These are phyloP conservation scores for Nasturtium officinale DNA, from an alignment of 345 rosid genomes.

Conservation along the genomic window DNA sequence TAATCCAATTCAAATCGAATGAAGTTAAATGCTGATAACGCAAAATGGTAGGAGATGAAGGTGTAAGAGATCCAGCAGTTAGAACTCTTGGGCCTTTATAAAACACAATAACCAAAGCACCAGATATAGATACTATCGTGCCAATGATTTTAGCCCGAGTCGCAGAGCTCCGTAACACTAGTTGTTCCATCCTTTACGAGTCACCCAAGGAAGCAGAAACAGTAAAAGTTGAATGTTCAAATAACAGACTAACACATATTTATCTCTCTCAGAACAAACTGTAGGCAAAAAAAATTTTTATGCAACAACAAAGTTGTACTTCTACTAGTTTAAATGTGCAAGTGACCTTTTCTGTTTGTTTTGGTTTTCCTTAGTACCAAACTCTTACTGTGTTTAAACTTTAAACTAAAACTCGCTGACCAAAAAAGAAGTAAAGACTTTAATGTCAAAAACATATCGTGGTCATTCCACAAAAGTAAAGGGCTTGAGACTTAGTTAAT, in stretches of 20 bases:
- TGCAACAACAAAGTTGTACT: slow-evolving; percentile 4
- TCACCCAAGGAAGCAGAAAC: slow-evolving; percentile 1
- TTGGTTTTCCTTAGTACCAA: background rate
- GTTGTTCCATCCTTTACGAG: slow-evolving; percentile 30
- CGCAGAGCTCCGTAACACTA: slow-evolving; percentile 35
- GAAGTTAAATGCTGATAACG: slow-evolving; percentile 14
- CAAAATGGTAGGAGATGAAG: slow-evolving; percentile 15
- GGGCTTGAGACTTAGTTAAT: no score
- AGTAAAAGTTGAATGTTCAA: background rate
- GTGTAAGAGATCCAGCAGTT: background rate
- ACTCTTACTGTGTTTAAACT: background rate
- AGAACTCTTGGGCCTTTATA: slow-evolving; percentile 36
- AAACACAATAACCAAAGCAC: slow-evolving; percentile 40
- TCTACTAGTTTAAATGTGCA: background rate
- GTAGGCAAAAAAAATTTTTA: no score
- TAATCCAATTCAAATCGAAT: slow-evolving; percentile 32
- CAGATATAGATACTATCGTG: slow-evolving; percentile 40
- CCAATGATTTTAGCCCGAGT: slow-evolving; percentile 42
- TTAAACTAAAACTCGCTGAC: background rate
- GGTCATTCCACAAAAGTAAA: background rate
- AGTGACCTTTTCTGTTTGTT: background rate
- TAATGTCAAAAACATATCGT: background rate
- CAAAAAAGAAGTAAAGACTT: background rate
- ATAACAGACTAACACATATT: background rate
- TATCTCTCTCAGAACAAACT: background rate